Percentiles rank a stretch among this genome's conserved stretches.
phyloP scores from a whole-genome alignment of 2,329 filamentous ascomycete species.

The Trichoderma guizhouense region DNA sequence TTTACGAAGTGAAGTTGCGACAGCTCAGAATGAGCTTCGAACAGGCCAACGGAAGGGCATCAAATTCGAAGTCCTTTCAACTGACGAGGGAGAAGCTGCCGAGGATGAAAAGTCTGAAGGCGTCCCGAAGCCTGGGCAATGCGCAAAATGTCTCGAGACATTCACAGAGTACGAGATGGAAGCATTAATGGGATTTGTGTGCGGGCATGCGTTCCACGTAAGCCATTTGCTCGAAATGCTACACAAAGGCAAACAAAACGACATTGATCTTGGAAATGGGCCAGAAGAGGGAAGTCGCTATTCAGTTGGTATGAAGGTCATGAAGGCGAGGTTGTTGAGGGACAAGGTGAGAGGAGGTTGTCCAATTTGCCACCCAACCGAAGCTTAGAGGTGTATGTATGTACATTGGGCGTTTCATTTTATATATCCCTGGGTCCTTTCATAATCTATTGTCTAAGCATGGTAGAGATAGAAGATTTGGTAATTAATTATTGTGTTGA shows the following conservation, averaged over 20 bases:
- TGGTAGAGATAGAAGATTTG: not conserved
- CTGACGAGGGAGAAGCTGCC: slow-evolving; percentile 25
- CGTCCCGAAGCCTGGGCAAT: slow-evolving; percentile 51
- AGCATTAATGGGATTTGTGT: slow-evolving; percentile 75
- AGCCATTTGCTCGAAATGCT: slow-evolving; percentile 62
- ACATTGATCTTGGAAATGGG: slow-evolving; percentile 45
- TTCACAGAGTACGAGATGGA: slow-evolving; percentile 64
- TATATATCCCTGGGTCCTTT: slow-evolving; percentile 10
- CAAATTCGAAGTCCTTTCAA: slow-evolving; percentile 72
- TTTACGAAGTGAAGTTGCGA: slow-evolving; percentile 79
- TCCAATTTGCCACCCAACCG: slow-evolving; percentile 49
- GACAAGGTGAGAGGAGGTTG: slow-evolving; percentile 67
- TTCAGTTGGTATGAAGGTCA: slow-evolving; percentile 82
- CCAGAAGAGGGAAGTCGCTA: slow-evolving; percentile 47
- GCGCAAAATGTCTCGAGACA: slow-evolving; percentile 54
- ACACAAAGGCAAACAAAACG: slow-evolving; percentile 43
- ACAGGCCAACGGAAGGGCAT: slow-evolving; percentile 79
- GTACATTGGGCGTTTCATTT: slow-evolving; percentile 6
- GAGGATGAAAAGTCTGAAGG: slow-evolving; percentile 23
- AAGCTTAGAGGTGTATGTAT: slow-evolving; percentile 9
- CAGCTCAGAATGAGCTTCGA: slow-evolving; percentile 76
- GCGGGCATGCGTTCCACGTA: slow-evolving; percentile 78
- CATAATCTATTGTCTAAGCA: not conserved
- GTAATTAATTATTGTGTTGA: not conserved
- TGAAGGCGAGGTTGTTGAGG: slow-evolving; percentile 73